A percentile compares a stretch with the other conserved stretches of the same genome.
phyloP scores from a whole-genome alignment of 371 early-diverging fungal species.

The Rhizopus sp. region DNA sequence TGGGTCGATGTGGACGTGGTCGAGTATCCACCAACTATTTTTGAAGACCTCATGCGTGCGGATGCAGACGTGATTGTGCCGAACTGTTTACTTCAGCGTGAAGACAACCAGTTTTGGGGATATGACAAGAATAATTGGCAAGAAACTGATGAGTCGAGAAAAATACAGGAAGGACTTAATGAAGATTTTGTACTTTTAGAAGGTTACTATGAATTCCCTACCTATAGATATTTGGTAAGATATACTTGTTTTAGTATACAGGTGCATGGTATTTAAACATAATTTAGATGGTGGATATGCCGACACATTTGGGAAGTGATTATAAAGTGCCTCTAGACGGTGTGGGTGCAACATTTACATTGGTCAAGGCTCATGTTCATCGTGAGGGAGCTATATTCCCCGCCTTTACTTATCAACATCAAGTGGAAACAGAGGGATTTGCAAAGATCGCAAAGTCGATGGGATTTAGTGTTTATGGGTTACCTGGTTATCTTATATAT shows the following conservation, averaged over 20 bases:
- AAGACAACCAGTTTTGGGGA: constrained; percentile 47
- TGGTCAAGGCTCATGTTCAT: constrained; percentile 69
- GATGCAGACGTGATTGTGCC: constrained; percentile 69
- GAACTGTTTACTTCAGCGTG: constrained; percentile 52
- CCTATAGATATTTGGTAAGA: constrained; percentile 40
- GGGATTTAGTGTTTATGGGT: constrained; percentile 51
- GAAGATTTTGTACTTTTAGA: constrained; percentile 43
- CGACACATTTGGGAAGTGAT: constrained; percentile 32
- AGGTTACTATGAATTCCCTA: constrained; percentile 50
- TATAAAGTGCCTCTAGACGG: constrained; percentile 39
- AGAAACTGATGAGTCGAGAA: constrained; percentile 57
- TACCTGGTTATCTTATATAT: constrained; percentile 50
- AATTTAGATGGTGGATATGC: constrained; percentile 50
- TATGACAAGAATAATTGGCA: constrained; percentile 72
- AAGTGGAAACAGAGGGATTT: constrained; percentile 80
- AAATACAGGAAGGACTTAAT: constrained; percentile 54
- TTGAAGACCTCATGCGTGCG: constrained; percentile 58
- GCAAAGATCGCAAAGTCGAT: constrained; percentile 72
- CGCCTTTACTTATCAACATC: constrained; percentile 61
- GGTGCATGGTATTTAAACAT: constrained; percentile 13
- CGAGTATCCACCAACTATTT: constrained; percentile 55
- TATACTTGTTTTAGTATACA: constrained; percentile 13
- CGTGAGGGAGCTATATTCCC: constrained; percentile 72
- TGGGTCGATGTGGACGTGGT: constrained; percentile 66
- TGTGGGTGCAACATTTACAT: constrained; percentile 48